Base-by-base conservation (phyloP, 2,329 filamentous ascomycete genomes). In the Setomelanomma holmii region DNA sequence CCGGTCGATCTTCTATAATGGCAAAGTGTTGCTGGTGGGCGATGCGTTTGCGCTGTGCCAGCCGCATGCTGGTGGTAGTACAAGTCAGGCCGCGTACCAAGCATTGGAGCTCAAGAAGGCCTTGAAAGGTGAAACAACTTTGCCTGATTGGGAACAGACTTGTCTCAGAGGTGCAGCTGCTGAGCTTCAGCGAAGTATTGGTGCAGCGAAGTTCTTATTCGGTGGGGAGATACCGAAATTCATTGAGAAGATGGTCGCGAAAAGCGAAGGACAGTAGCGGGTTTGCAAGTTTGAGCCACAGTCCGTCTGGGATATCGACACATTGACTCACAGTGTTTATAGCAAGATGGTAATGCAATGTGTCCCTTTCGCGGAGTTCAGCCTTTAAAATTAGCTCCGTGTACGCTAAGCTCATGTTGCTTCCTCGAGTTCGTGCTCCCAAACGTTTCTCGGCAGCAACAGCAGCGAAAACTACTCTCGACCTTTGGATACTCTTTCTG, bases 1-100 rank as follows among this genome's bases (percentile, higher is more conserved):
- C 53, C 40, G 40, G 20, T 24, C 44, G 1, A 35, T 48, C 12
- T 33, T 44, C 5, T 14, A 11, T 4, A 35, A 48, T 24, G 44
- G 44, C 8, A 53, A 44, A 24, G 5, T 53, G 7, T 10, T 48
- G 17, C 23, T 53, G 6, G 34, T 44, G 7, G 50, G 40, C 5
- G 50, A 53, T 16, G 50, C 45, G 1, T 40, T 49, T 5, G 10
- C 45, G 8, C 22, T 53, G 2, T 44, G 21, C 16, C 40, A 27
- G 3, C 50, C 50, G 4, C 44, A 53, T 36, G 45, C 19, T 16
- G 50, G 38, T 19, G 39, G 27, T 4, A 53, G 50, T 21, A 53
- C 50, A 4, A 53, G 35, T 19, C 44, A 53, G 30, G 76, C 75
- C 5, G 77, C 77, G 0, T 70, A 71, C 33, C 74, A 78, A 49